These are phyloP conservation scores for Penicillium nucicola DNA, from an alignment of 495 filamentous ascomycete species.

Conservation along the genomic window DNA sequence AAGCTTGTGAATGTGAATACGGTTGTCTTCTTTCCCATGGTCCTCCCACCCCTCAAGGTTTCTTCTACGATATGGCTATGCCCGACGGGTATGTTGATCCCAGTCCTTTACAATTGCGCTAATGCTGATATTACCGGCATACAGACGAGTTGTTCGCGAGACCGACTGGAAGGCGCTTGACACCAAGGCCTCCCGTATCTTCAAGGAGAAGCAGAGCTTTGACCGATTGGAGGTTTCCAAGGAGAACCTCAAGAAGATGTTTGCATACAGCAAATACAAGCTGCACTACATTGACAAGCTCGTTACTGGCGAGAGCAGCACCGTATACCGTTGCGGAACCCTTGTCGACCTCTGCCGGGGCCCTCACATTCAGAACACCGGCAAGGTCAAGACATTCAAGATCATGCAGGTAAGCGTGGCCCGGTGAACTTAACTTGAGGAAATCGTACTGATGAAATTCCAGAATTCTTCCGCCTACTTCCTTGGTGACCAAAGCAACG, in stretches of 20 bases:
- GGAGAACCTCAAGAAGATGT: constrained; percentile 91
- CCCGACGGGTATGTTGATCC: constrained; percentile 54
- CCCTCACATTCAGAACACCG: constrained; percentile 88
- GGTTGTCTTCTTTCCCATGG: constrained; percentile 90
- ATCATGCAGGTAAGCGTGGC: constrained; percentile 66
- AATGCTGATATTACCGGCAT: constrained; percentile 9
- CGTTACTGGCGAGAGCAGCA: constrained; percentile 85
- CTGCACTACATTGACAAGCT: constrained; percentile 93
- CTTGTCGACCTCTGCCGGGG: constrained; percentile 78
- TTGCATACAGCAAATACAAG: constrained; percentile 93
- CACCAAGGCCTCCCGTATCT: constrained; percentile 66
- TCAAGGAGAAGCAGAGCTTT: constrained; percentile 96
- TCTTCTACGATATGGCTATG: constrained; percentile 97
- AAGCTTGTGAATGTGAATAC: constrained; percentile 84
- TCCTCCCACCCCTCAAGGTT: constrained; percentile 87
- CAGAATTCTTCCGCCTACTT: constrained; percentile 96
- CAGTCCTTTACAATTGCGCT: background rate
- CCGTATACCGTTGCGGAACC: constrained; percentile 85
- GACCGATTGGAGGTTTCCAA: constrained; percentile 86
- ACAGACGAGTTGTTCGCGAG: constrained; percentile 61
- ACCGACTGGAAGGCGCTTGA: constrained; percentile 80
- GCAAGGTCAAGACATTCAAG: constrained; percentile 87
- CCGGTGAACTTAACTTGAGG: background rate
- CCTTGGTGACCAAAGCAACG: constrained; percentile 87
- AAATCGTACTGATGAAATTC: constrained; percentile 6